Evolutionary conservation across 1,139 yeast genomes (phyloP).

Genomic region (Sugiyamaella sp.): DNA sequence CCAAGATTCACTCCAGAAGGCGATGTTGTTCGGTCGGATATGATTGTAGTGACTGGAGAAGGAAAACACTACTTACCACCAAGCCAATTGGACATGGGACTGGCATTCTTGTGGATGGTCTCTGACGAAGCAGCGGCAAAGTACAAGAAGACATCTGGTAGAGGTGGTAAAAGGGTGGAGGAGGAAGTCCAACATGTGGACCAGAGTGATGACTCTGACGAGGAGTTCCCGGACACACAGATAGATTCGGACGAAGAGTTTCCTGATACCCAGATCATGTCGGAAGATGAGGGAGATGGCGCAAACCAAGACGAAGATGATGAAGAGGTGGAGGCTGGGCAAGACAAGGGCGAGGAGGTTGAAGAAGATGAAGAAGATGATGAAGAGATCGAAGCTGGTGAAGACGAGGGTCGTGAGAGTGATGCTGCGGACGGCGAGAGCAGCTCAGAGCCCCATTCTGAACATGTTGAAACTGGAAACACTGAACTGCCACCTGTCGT

Average conservation of each 20-base stretch:
- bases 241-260: slow-evolving; percentile 31
- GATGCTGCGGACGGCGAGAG: neutral
- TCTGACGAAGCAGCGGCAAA: slow-evolving; percentile 55
- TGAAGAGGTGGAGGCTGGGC: slow-evolving; percentile 14
- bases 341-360: slow-evolving; percentile 19
- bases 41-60: slow-evolving; percentile 57
- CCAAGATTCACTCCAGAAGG: slow-evolving; percentile 70
- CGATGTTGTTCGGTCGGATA: slow-evolving; percentile 64
- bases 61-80: slow-evolving; percentile 75
- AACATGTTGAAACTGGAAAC: neutral
- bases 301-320: slow-evolving; percentile 18
- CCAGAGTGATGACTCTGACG: slow-evolving; percentile 32
- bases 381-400: slow-evolving; percentile 21
- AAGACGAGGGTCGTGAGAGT: slow-evolving; percentile 18
- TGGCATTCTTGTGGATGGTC: slow-evolving; percentile 76
- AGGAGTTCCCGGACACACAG: slow-evolving; percentile 34
- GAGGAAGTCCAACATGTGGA: slow-evolving; percentile 35
- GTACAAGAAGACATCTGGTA: slow-evolving; percentile 44
- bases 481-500: neutral
- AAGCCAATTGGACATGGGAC: slow-evolving; percentile 83
- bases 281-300: slow-evolving; percentile 25
- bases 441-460: neutral
- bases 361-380: slow-evolving; percentile 19
- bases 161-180: slow-evolving; percentile 4
- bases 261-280: slow-evolving; percentile 26